Evolutionary conservation across 768 basidiomycete species (phyloP).

Genomic region (Macrocybe gigantea): DNA sequence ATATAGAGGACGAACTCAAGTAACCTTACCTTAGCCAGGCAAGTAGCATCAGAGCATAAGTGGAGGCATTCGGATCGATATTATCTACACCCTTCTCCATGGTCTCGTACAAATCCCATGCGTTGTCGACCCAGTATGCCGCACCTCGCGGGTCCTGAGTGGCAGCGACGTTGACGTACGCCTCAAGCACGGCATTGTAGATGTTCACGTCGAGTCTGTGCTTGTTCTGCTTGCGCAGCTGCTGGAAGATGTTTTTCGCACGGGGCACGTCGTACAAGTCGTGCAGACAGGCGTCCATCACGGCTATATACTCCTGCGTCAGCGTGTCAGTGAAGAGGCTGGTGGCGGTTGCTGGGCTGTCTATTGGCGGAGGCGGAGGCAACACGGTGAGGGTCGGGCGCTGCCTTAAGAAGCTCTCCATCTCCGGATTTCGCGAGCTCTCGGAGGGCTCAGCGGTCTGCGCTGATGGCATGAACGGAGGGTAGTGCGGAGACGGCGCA

Average conservation of each 20-base stretch:
- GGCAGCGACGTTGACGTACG: conserved; percentile 56
- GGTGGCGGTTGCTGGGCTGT: conserved; percentile 30
- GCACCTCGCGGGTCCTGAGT: conserved; percentile 36
- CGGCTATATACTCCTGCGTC: conserved; percentile 63
- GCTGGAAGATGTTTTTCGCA: conserved; percentile 67
- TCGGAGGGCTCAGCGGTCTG: conserved; percentile 4
- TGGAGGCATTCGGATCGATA: conserved; percentile 44
- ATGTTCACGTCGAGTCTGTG: conserved; percentile 38
- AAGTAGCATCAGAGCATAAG: conserved; percentile 67
- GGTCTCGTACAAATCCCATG: conserved; percentile 51
- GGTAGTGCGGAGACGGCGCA: conserved; percentile 23
- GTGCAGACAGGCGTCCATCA: conserved; percentile 82
- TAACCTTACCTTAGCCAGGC: conserved; percentile 44
- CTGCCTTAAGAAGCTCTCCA: conserved; percentile 47
- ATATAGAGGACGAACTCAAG: neutral
- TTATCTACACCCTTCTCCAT: conserved; percentile 47
- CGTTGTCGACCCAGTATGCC: conserved; percentile 55
- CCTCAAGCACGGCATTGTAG: conserved; percentile 64
- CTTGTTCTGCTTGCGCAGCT: conserved; percentile 35
- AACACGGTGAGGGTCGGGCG: conserved; percentile 48
- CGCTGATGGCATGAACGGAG: conserved; percentile 29
- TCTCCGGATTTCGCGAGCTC: conserved; percentile 2
- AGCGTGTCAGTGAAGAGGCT: conserved; percentile 56
- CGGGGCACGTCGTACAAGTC: conserved; percentile 71
- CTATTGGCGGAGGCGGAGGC: conserved; percentile 59